Conservation (phyloP, 176 grass and related monocot species). For the sorghum (Sorghum bicolor) region Sorghum_bicolor_NCBIv3 NC_012870.2:69057001-69057500, state of each 20-base stretch:
- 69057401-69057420: constrained; percentile 4
- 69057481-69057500: not conserved
- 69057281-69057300: constrained; percentile 57
- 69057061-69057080: constrained; percentile 92
- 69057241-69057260: constrained; percentile 76
- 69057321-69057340: constrained; percentile 97
- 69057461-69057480: not conserved
- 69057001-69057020: constrained; percentile 11
- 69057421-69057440: constrained; percentile 3
- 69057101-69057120: constrained; percentile 61
- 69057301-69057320: constrained; percentile 97
- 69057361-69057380: constrained; percentile 84
- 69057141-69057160: constrained; percentile 87
- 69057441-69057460: not conserved
- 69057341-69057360: constrained; percentile 90
- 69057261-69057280: constrained; percentile 78
- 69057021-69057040: constrained; percentile 4
- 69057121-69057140: constrained; percentile 68
- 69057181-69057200: constrained; percentile 99
- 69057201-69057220: constrained; percentile 95
- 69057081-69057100: constrained; percentile 80
- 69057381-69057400: constrained; percentile 68
- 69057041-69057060: constrained; percentile 99
- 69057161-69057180: constrained; percentile 90
- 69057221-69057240: constrained; percentile 89